Percentiles rank a stretch among this genome's conserved stretches.
These are phyloP conservation scores for Elymus sibiricus DNA, from an alignment of 176 grass and related monocot genomes.

Conservation along the genomic window DNA sequence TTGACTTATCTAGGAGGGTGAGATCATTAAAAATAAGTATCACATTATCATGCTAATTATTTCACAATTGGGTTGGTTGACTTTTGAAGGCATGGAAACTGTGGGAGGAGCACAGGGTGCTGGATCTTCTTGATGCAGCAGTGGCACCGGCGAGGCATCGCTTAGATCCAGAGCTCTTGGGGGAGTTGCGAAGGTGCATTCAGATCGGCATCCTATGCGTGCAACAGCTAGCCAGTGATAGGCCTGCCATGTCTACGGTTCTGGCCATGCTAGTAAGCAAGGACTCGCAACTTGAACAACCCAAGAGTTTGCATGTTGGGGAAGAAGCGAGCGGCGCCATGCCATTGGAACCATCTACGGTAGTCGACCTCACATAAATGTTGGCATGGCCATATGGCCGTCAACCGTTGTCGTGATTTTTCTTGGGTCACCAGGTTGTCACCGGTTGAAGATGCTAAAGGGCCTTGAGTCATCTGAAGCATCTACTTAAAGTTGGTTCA, in stretches of 20 bases:
- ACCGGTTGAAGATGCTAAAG: too few species aligned
- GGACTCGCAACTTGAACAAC: background rate
- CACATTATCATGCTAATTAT: background rate
- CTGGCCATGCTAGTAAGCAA: constrained; percentile 24
- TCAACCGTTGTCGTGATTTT: too few species aligned
- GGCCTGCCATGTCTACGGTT: constrained; percentile 19
- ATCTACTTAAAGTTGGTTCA: too few species aligned
- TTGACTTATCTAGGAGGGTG: background rate
- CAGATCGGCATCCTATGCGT: constrained; percentile 50
- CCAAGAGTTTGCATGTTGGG: background rate
- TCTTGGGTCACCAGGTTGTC: too few species aligned
- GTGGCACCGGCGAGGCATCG: background rate
- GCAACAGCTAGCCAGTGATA: constrained; percentile 25
- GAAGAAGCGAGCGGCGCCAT: background rate
- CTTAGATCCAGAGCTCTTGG: background rate
- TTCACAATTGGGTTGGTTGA: background rate
- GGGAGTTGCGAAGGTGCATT: constrained; percentile 23
- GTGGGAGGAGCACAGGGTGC: constrained; percentile 23
- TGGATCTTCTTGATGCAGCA: constrained; percentile 18
- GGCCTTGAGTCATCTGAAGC: too few species aligned
- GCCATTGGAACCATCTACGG: background rate
- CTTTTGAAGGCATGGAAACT: constrained; percentile 24
- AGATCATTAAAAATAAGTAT: background rate
- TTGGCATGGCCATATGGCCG: too few species aligned
- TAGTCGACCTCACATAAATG: too few species aligned